phyloP scores from a whole-genome alignment of 1,284 basidiomycete genomes.

The Ustilago sp. region DNA sequence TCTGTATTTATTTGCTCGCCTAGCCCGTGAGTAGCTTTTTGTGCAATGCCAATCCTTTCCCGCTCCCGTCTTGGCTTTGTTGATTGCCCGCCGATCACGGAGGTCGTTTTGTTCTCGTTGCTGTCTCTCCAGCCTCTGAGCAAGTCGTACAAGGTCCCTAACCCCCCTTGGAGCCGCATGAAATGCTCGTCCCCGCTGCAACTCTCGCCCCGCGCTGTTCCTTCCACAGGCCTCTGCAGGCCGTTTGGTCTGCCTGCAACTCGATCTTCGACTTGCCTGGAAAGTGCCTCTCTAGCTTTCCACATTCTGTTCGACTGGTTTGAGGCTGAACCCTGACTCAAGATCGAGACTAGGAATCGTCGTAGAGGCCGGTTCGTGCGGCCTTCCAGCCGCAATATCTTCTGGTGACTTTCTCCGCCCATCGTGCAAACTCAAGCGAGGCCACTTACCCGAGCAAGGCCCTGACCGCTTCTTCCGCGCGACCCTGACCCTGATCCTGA shows the following conservation, averaged over 20 bases:
- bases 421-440: conserved; percentile 13
- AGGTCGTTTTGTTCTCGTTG: background rate
- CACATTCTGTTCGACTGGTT: background rate
- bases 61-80: conserved; percentile 1
- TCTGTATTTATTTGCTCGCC: background rate
- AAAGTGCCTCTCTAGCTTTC: background rate
- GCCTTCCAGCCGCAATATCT: background rate
- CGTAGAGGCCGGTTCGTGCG: conserved; percentile 5
- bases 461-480: conserved; percentile 5
- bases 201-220: conserved; percentile 4
- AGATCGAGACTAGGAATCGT: background rate
- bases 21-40: conserved; percentile 1
- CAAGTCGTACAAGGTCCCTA: background rate
- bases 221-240: conserved; percentile 6
- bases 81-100: conserved; percentile 4
- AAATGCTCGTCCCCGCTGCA: background rate
- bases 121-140: background rate
- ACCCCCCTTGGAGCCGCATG: conserved; percentile 7
- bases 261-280: background rate
- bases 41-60: conserved; percentile 5
- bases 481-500: conserved; percentile 7
- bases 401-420: conserved; percentile 9
- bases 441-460: conserved; percentile 5
- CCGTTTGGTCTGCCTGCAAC: background rate
- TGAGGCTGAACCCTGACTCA: background rate